Evolutionary conservation across 129 eudicot genomes (phyloP).

Genomic region (Scalesia atractyloides): DNA sequence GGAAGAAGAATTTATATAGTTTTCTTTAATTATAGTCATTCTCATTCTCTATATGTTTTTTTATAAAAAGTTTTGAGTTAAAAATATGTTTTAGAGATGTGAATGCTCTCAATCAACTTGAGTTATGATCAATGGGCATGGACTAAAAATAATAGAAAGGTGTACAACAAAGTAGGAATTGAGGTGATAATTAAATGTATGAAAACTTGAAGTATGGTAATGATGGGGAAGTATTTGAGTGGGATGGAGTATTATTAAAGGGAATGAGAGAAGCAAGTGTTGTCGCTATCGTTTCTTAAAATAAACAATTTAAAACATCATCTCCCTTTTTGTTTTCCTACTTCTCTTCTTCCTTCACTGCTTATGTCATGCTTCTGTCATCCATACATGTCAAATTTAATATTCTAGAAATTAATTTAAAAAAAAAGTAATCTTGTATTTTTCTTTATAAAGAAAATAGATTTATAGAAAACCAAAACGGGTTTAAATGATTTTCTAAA

Average conservation of each 20-base stretch:
- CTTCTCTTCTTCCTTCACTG: background rate
- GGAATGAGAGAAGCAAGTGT: constrained; percentile 36
- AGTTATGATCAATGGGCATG: background rate
- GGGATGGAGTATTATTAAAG: constrained; percentile 48
- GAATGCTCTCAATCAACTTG: background rate
- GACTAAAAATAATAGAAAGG: background rate
- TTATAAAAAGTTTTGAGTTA: no score
- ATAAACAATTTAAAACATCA: constrained; percentile 28
- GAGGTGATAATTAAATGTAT: constrained; percentile 34
- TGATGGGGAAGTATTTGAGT: constrained; percentile 39
- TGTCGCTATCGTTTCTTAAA: constrained; percentile 35
- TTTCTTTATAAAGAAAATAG: background rate
- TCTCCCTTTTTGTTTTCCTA: constrained; percentile 20
- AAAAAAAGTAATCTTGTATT: background rate
- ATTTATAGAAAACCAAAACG: background rate
- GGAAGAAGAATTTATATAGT: no score
- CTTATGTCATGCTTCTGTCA: constrained; percentile 21
- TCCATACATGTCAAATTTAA: constrained; percentile 17
- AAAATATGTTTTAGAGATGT: no score
- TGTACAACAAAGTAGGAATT: constrained; percentile 17
- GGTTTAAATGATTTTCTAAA: background rate
- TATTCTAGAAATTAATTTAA: background rate
- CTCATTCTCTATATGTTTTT: no score
- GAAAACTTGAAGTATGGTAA: constrained; percentile 32
- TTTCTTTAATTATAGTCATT: no score